phyloP scores from a whole-genome alignment of 257 asterid genomes.

The Cruciata laevipes region DNA sequence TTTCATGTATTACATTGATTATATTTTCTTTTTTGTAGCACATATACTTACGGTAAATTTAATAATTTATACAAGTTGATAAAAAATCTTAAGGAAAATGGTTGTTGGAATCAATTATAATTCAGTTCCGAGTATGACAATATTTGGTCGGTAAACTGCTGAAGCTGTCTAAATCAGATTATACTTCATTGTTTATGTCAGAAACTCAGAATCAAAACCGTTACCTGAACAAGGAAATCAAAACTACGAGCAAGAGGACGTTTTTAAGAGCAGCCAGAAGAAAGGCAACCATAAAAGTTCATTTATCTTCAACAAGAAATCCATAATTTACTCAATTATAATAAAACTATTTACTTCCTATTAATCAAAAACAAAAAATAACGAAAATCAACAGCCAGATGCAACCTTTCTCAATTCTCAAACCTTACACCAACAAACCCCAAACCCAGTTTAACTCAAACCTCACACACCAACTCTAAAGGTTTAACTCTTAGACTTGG shows the following conservation, averaged over 20 bases:
- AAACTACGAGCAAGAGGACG: no score
- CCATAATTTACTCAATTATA: conserved; percentile 13
- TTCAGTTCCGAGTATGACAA: no score
- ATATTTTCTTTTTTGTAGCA: no score
- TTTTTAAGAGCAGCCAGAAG: background rate
- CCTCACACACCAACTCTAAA: background rate
- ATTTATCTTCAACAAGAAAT: background rate
- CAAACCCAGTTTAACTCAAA: conserved; percentile 12
- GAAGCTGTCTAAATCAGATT: no score
- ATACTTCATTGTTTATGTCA: no score
- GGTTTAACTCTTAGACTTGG: conserved; percentile 76
- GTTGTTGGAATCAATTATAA: no score
- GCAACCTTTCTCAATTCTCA: background rate
- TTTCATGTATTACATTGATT: no score
- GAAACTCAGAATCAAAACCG: no score
- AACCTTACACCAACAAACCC: conserved; percentile 14
- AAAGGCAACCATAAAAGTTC: background rate
- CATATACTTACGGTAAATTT: no score
- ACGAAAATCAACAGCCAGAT: conserved; percentile 11
- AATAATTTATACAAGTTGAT: background rate
- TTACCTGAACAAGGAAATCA: background rate
- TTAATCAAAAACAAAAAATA: conserved; percentile 3
- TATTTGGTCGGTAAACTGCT: no score
- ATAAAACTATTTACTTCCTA: conserved; percentile 20
- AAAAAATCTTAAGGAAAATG: no score